Conservation (phyloP, 179 eudicot species). For the Pouteria campechiana region DNA sequence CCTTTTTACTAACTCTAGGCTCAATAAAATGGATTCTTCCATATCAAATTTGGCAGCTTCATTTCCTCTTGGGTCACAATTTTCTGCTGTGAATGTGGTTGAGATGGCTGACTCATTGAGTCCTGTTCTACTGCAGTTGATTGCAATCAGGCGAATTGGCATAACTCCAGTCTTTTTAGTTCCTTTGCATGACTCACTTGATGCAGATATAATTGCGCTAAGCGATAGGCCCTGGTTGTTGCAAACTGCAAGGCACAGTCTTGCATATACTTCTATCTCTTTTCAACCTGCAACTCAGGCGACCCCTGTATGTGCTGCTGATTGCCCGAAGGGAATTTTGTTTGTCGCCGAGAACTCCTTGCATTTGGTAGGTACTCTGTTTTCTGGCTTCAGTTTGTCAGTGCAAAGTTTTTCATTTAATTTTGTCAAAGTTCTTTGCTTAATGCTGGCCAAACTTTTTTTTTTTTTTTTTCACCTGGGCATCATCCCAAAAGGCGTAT, state of each 20-base stretch:
- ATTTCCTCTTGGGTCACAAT: constrained; percentile 7
- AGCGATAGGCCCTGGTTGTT: constrained; percentile 99
- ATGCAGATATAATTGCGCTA: constrained; percentile 84
- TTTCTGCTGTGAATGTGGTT: constrained; percentile 13
- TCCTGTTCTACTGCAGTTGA: constrained; percentile 63
- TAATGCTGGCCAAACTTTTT: no score
- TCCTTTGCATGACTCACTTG: constrained; percentile 62
- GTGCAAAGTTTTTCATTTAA: no score
- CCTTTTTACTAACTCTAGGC: constrained; percentile 12
- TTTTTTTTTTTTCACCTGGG: no score
- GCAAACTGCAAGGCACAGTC: constrained; percentile 92
- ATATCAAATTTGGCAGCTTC: constrained; percentile 18
- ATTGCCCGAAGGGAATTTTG: constrained; percentile 82
- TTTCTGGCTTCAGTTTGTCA: neutral
- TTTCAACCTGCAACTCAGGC: constrained; percentile 90
- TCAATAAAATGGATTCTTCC: constrained; percentile 13
- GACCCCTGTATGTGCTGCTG: constrained; percentile 82
- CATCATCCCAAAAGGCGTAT: no score
- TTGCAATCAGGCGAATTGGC: constrained; percentile 92
- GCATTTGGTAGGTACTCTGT: constrained; percentile 61
- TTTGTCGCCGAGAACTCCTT: constrained; percentile 94
- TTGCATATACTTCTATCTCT: constrained; percentile 79
- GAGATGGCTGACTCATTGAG: constrained; percentile 34
- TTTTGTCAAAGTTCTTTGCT: no score
- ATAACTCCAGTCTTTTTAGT: constrained; percentile 87